Base-by-base conservation (phyloP, 1,284 basidiomycete species). In the Dichomitus squalens region DNA sequence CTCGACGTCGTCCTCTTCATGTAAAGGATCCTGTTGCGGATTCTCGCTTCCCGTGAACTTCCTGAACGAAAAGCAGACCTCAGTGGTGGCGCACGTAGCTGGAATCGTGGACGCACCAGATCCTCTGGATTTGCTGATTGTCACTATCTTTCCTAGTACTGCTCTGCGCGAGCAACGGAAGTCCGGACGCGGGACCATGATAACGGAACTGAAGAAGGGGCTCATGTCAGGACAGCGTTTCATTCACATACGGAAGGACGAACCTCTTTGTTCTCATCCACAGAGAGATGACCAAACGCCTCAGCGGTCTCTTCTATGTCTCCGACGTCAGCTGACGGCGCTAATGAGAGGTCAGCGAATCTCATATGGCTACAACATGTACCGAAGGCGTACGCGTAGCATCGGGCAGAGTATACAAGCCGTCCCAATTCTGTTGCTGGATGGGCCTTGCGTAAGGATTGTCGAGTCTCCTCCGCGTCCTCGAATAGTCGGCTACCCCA, bases 191-290 rank as follows among this genome's bases (percentile, higher is more conserved):
- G 70, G 86, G 82, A 21, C 88, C 86, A 56, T 92, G 89, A 67
- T 84, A 92, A 48, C 90, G 86, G 52, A 94, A 81, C 89, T 90
- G 53, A 8, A n/a, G n/a, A n/a, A n/a, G n/a, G n/a, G n/a, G n/a
- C n/a, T n/a, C n/a, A n/a, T n/a, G n/a, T n/a, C n/a, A n/a, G n/a
- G n/a, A n/a, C n/a, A n/a, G n/a, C n/a, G n/a, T 7, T 20, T 3
- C 7, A 16, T 16, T 36, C 34, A 5, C 8, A 18, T 2, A 18
- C 2, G 6, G 18, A 12, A 21, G 21, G 35, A 9, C 67, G 9
- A 61, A 88, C 89, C 75, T 94, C 90, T 66, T 84, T 82, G 68
- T 92, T 86, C 68, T 94, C 92, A 63, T 93, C 89, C 40, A 94
- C 74, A 2, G 90, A 91, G n/a, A 95, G 71, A 65, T 90, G 86